A percentile compares a stretch with the other conserved stretches of the same genome.
These are phyloP conservation scores for Cutaneotrichosporon cutaneum DNA, from an alignment of 1,284 basidiomycete genomes.

Conservation along the genomic window DNA sequence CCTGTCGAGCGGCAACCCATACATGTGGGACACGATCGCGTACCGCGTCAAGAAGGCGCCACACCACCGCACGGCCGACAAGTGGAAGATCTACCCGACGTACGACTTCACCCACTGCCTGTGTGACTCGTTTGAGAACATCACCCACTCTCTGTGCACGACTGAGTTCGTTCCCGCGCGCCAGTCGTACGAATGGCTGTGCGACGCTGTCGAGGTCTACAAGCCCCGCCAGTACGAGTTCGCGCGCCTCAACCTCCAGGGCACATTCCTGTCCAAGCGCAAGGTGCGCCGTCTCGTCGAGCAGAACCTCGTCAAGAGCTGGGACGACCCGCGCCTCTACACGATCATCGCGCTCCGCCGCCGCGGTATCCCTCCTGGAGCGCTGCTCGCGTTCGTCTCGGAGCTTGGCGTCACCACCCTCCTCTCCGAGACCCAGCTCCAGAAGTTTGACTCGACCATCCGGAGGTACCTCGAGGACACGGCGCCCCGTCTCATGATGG, in stretches of 20 bases:
- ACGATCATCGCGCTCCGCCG: slow-evolving; percentile 93
- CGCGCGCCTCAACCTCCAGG: slow-evolving; percentile 88
- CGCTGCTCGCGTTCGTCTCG: slow-evolving; percentile 89
- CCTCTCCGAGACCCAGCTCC: slow-evolving; percentile 77
- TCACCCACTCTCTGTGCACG: slow-evolving; percentile 97
- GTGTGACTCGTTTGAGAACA: slow-evolving; percentile 98
- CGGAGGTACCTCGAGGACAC: slow-evolving; percentile 86
- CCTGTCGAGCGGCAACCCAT: slow-evolving; percentile 87
- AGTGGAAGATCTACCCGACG: slow-evolving; percentile 81
- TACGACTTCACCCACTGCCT: slow-evolving; percentile 99
- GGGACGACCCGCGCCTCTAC: slow-evolving; percentile 99
- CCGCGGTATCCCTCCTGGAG: slow-evolving; percentile 92
- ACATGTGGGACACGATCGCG: slow-evolving; percentile 99
- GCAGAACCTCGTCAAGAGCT: slow-evolving; percentile 78
- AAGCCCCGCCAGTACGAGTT: slow-evolving; percentile 99
- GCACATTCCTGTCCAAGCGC: slow-evolving; percentile 95
- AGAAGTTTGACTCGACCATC: slow-evolving; percentile 85
- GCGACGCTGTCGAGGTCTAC: slow-evolving; percentile 93
- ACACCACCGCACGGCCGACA: slow-evolving; percentile 89
- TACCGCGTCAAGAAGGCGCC: slow-evolving; percentile 88
- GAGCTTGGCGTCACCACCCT: slow-evolving; percentile 88
- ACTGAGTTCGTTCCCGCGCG: slow-evolving; percentile 95
- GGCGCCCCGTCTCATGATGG: slow-evolving; percentile 89
- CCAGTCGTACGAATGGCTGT: slow-evolving; percentile 98
- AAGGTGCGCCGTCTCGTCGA: slow-evolving; percentile 90